Evolutionary conservation across 768 basidiomycete genomes (phyloP).

Genomic region (Lyophyllum semitale): DNA sequence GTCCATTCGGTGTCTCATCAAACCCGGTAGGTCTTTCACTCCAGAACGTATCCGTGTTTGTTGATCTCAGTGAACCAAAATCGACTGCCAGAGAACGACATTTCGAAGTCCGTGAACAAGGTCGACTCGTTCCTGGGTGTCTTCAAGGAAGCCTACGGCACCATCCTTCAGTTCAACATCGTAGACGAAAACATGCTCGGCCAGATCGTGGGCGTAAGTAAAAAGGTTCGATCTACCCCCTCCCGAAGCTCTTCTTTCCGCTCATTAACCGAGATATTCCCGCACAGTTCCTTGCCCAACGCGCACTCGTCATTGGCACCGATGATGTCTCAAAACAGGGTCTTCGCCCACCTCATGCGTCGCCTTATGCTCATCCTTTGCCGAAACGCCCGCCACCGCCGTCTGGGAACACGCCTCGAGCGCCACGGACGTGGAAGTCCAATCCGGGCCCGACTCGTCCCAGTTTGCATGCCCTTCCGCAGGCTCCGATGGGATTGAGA

Average conservation of each 20-base stretch:
- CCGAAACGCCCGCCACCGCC: not conserved
- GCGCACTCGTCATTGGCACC: not conserved
- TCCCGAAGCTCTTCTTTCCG: too few relatives aligned
- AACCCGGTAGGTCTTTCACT: conserved; percentile 30
- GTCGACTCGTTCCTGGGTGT: conserved; percentile 30
- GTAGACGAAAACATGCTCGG: conserved; percentile 24
- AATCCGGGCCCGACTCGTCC: not conserved
- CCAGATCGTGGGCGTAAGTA: conserved; percentile 25
- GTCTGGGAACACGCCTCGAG: not conserved
- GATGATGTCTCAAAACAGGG: not conserved
- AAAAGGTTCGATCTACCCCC: conserved; percentile 15
- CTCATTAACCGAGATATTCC: not conserved
- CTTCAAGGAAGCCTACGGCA: conserved; percentile 35
- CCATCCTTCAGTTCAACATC: conserved; percentile 20
- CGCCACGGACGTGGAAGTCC: not conserved
- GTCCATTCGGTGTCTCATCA: conserved; percentile 43
- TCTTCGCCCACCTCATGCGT: not conserved
- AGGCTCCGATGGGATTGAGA: not conserved
- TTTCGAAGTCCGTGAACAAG: conserved; percentile 34
- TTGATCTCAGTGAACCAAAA: not conserved
- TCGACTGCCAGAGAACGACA: conserved; percentile 38
- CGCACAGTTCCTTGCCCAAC: not conserved
- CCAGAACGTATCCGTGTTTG: not conserved
- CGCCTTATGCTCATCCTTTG: not conserved
- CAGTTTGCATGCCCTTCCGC: not conserved